Evolutionary conservation across 176 grass and related monocot species (phyloP), one percentile per base, ranked within the genome.

Genomic region (Calamus simplicifolius): DNA sequence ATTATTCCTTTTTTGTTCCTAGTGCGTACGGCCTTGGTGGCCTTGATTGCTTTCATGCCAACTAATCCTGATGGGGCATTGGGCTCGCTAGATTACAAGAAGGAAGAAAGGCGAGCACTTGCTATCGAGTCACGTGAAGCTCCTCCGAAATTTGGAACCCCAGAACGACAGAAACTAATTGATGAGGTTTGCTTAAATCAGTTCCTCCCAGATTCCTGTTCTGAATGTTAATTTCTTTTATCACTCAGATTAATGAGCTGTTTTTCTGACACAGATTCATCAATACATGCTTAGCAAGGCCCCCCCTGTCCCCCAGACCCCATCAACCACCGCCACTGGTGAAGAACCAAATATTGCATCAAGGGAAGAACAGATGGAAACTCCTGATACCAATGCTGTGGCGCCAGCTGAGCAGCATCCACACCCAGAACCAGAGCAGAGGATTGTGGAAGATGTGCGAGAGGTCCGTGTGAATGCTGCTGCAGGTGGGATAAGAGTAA

Each of bases 31-130:
- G 93, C 93, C 12, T 76, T 98, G 51, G 93, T 98, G 60, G 93
- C 93, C 10, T 68, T 98, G 67, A 79, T 98, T 83, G 93, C 93
- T 3, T 98, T 98, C 73, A 98, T 98, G 88, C 88, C 93, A 61
- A 82, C 93, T 49, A 96, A 90, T 68, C 88, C 93, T 26, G 85
- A 85, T 29, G 93, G 93, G 2, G 93, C 93, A 54, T 75, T 98
- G 69, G 93, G 93, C 17, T 98, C 93, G 19, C 19, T 98, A 49
- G 93, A 98, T 63, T 98, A 81, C 70, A 92, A 85, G 56, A 98
- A 92, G 73, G 93, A 98, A 76, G 88, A 92, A 27, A 80, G 81
- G 35, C 73, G 58, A 5, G 81, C 79, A 19, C 79, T 98, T 48
- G 79, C 84, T 65, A 79, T 92, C 53, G 92, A 98, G 68, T 92